Conservation (phyloP, 1,284 basidiomycete species). For the Trametes pubescens region DNA sequence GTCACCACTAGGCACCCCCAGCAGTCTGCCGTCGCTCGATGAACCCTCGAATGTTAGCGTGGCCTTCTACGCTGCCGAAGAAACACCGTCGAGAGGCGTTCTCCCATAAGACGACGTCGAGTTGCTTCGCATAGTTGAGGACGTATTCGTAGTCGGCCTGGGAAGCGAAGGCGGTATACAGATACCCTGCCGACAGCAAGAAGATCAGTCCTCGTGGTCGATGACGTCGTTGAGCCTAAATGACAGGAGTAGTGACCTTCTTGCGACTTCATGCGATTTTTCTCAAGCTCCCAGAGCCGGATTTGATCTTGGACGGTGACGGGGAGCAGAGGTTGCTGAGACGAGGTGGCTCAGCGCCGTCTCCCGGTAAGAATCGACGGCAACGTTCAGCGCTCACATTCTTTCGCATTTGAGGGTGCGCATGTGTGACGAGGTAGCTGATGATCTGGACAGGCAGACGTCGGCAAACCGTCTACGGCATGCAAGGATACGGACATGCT, state of each 20-base stretch:
- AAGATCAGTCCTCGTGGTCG: slow-evolving; percentile 35
- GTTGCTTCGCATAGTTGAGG: slow-evolving; percentile 83
- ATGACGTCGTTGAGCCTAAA: slow-evolving; percentile 34
- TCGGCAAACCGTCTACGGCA: slow-evolving; percentile 18
- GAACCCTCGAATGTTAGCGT: slow-evolving; percentile 80
- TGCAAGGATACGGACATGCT: slow-evolving; percentile 10
- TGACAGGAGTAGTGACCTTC: slow-evolving; percentile 66
- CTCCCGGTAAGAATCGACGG: slow-evolving; percentile 1
- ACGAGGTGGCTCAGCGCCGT: slow-evolving; percentile 7
- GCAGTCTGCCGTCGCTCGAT: slow-evolving; percentile 65
- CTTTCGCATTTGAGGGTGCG: slow-evolving; percentile 97
- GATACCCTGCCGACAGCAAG: slow-evolving; percentile 64
- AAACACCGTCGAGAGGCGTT: slow-evolving; percentile 76
- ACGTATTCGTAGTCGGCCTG: slow-evolving; percentile 90
- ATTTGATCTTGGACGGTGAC: slow-evolving; percentile 99
- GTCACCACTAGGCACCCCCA: slow-evolving; percentile 37
- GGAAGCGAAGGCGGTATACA: slow-evolving; percentile 90
- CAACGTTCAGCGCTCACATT: slow-evolving; percentile 62
- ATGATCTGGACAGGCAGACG: slow-evolving; percentile 74
- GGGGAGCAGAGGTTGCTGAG: slow-evolving; percentile 87
- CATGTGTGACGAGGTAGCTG: slow-evolving; percentile 92
- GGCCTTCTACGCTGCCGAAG: slow-evolving; percentile 85
- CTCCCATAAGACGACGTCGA: slow-evolving; percentile 86
- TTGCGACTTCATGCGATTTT: slow-evolving; percentile 88
- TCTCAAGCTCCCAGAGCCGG: slow-evolving; percentile 96